phyloP scores from a whole-genome alignment of 2,329 filamentous ascomycete species.

The Xylariales sp. region DNA sequence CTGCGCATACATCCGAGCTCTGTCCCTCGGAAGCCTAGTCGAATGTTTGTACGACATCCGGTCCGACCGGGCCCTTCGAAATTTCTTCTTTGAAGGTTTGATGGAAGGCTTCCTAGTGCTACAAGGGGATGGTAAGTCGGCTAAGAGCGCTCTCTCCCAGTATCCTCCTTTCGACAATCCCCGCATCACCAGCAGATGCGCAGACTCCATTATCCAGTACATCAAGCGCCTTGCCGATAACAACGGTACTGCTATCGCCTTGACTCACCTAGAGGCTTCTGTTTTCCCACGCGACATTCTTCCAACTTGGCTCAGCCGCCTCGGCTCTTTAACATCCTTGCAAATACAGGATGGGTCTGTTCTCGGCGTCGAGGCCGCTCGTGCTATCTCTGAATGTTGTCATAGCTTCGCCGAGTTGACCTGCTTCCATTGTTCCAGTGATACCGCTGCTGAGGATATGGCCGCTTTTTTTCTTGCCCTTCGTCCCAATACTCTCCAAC shows the following conservation, averaged over 20 bases:
- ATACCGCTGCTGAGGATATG: slow-evolving; percentile 67
- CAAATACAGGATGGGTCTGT: slow-evolving; percentile 71
- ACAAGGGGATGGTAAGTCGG: slow-evolving; percentile 36
- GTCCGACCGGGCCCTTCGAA: slow-evolving; percentile 44
- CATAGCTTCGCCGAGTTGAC: slow-evolving; percentile 70
- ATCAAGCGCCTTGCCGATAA: slow-evolving; percentile 54
- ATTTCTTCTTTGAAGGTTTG: slow-evolving; percentile 55
- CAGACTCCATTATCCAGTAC: slow-evolving; percentile 66
- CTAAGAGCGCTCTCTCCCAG: slow-evolving; percentile 39
- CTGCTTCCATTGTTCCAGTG: slow-evolving; percentile 60
- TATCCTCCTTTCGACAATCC: slow-evolving; percentile 50
- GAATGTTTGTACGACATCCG: slow-evolving; percentile 67
- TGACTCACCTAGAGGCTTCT: slow-evolving; percentile 69
- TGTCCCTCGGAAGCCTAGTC: slow-evolving; percentile 72
- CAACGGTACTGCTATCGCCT: slow-evolving; percentile 58
- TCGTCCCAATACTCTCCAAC: slow-evolving; percentile 65
- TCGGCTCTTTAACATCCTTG: slow-evolving; percentile 68
- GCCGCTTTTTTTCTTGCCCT: slow-evolving; percentile 69
- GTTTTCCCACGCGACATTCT: slow-evolving; percentile 63
- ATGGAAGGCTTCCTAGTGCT: slow-evolving; percentile 53
- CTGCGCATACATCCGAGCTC: slow-evolving; percentile 72
- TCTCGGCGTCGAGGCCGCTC: slow-evolving; percentile 65
- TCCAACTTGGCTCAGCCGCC: slow-evolving; percentile 67
- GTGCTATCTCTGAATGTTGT: slow-evolving; percentile 67
- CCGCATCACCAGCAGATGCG: slow-evolving; percentile 60